Percentiles rank a stretch among this genome's conserved stretches.
Evolutionary conservation across 805 yeast genomes (phyloP).

Genomic region (Scheffersomyces coipomensis): DNA sequence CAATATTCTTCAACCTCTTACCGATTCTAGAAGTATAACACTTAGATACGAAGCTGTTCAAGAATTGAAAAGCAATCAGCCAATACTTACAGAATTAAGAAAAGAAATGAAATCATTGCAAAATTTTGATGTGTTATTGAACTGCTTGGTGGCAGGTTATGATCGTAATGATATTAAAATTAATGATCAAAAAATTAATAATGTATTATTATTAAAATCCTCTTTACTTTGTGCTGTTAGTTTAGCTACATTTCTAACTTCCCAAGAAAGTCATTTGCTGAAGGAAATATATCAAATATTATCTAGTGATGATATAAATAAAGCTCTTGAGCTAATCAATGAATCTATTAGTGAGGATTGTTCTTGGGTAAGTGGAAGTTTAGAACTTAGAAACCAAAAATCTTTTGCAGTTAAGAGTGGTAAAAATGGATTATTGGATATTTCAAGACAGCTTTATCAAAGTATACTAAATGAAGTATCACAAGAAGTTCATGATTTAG

Average conservation of each 20-base stretch:
- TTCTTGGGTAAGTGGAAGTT: constrained; percentile 4
- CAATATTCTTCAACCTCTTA: constrained; percentile 48
- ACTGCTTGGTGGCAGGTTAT: constrained; percentile 22
- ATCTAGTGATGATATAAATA: constrained; percentile 2
- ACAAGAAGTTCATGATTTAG: neutral
- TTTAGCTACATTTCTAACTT: neutral
- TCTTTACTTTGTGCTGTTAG: constrained; percentile 15
- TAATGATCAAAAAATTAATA: constrained; percentile 39
- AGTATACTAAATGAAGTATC: constrained; percentile 2
- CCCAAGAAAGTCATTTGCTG: constrained; percentile 1
- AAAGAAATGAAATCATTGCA: constrained; percentile 6
- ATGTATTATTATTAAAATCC: constrained; percentile 37
- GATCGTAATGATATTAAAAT: constrained; percentile 10
- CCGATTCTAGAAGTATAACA: constrained; percentile 31
- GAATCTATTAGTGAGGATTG: constrained; percentile 6
- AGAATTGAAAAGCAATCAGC: constrained; percentile 25
- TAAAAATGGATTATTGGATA: constrained; percentile 9
- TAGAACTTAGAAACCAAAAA: constrained; percentile 7
- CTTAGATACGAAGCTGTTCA: constrained; percentile 35
- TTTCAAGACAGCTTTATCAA: constrained; percentile 6
- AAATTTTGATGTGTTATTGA: constrained; percentile 24
- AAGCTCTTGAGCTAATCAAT: neutral
- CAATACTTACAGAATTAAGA: constrained; percentile 4
- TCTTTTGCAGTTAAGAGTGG: constrained; percentile 7
- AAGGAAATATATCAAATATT: constrained; percentile 3